These are phyloP conservation scores for Suillus clintonianus DNA, from an alignment of 768 basidiomycete genomes.

Conservation along the genomic window DNA sequence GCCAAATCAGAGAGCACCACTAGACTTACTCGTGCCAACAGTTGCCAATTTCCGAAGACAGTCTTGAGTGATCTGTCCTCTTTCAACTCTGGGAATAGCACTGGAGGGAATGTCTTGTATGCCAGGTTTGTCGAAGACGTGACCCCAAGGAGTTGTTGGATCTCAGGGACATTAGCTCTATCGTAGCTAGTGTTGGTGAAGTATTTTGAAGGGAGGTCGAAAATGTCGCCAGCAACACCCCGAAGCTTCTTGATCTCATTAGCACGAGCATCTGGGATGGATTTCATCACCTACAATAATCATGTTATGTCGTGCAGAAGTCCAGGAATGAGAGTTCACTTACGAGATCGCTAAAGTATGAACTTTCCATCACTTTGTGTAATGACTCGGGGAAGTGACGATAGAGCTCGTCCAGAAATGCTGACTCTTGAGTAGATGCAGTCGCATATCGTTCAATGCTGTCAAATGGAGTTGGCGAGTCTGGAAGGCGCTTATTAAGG, in stretches of 20 bases:
- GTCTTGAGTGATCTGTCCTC: no score
- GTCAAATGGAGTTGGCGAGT: background rate
- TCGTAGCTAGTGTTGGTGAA: background rate
- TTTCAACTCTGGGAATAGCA: no score
- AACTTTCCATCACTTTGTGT: background rate
- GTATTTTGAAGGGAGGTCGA: background rate
- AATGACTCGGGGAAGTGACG: background rate
- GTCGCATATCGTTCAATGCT: background rate
- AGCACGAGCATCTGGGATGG: background rate
- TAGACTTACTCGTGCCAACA: no score
- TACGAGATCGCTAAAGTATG: conserved; percentile 2
- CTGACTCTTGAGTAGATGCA: background rate
- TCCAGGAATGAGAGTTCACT: background rate
- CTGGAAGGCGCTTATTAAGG: no score
- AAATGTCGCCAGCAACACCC: background rate
- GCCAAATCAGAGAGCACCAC: no score
- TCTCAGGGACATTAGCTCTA: background rate
- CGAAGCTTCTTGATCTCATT: background rate
- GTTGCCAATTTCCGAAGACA: no score
- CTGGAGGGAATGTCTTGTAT: no score
- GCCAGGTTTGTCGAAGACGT: no score
- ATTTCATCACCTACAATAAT: background rate
- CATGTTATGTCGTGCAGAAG: background rate
- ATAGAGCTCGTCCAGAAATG: background rate
- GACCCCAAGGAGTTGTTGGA: background rate